These are phyloP conservation scores for Lactarius pseudohatsudake DNA, from an alignment of 768 basidiomycete genomes.

Conservation along the genomic window DNA sequence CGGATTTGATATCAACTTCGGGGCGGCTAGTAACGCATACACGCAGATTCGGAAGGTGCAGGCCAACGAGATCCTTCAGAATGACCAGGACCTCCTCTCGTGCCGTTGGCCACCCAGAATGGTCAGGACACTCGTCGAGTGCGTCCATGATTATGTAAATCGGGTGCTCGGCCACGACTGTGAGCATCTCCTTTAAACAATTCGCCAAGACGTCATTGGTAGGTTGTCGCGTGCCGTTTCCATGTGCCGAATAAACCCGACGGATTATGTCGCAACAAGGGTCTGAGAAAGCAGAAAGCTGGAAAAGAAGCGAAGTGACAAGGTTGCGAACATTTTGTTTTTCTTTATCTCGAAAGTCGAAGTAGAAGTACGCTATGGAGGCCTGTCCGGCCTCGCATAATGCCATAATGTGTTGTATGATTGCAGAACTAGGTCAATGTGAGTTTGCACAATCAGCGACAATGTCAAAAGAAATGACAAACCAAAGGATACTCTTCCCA, in stretches of 20 bases:
- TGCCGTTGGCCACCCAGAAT: background rate
- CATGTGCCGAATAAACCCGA: background rate
- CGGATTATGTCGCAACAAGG: background rate
- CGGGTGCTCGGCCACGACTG: background rate
- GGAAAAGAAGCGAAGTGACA: background rate
- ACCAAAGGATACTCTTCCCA: background rate
- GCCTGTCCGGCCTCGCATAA: background rate
- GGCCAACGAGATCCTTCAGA: background rate
- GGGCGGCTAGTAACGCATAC: too few species aligned
- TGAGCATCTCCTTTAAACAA: constrained; percentile 9
- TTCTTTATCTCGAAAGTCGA: background rate
- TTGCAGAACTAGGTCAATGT: too few species aligned
- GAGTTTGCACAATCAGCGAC: background rate
- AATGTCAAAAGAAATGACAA: background rate
- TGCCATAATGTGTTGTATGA: too few species aligned
- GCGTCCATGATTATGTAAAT: constrained; percentile 3
- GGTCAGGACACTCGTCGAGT: constrained; percentile 1
- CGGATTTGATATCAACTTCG: too few species aligned
- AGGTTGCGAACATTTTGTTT: background rate
- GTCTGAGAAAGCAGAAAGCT: background rate
- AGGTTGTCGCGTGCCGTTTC: background rate
- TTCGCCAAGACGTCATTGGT: background rate
- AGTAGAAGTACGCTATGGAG: background rate
- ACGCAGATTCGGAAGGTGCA: too few species aligned
- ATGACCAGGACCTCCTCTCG: constrained; percentile 1